phyloP scores from a whole-genome alignment of 345 rosid species.

The Garcia nutans region DNA sequence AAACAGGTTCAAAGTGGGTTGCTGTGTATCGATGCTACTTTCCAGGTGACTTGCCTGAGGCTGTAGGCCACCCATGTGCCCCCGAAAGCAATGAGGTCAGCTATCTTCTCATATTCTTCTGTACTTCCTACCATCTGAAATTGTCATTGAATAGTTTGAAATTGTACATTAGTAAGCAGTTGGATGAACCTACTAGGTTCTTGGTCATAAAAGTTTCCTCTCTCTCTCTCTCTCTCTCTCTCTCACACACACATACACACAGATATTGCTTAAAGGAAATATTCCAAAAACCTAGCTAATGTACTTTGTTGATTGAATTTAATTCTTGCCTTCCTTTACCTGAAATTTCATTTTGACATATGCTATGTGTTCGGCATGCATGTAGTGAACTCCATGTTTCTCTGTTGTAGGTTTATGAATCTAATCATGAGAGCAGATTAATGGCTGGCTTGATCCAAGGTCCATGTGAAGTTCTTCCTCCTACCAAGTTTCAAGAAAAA shows the following conservation, averaged over 20 bases:
- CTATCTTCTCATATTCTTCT: conserved; percentile 7
- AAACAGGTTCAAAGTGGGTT: conserved; percentile 59
- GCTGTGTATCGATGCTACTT: conserved; percentile 54
- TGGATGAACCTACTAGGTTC: not conserved
- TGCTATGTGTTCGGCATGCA: not conserved
- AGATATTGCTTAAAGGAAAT: not conserved
- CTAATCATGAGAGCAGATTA: conserved; percentile 50
- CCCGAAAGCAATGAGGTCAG: conserved; percentile 61
- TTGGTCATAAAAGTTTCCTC: not conserved
- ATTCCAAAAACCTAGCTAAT: not conserved
- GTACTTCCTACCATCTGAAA: not conserved
- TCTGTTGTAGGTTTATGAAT: conserved; percentile 55
- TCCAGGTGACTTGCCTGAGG: conserved; percentile 65
- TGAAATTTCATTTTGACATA: conserved; percentile 6
- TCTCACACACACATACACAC: not conserved
- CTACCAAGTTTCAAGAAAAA: conserved; percentile 51
- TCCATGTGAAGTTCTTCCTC: conserved; percentile 57
- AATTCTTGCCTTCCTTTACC: not conserved
- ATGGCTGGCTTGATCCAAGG: conserved; percentile 56
- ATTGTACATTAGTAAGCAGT: not conserved
- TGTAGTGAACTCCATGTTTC: conserved; percentile 8
- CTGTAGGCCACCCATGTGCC: conserved; percentile 52
- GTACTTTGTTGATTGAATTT: conserved; percentile 4
- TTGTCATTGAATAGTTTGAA: not conserved
- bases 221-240: too few relatives aligned